phyloP scores from a whole-genome alignment of 1,139 yeast genomes.

The Debaryomyces robertsiae region DNA sequence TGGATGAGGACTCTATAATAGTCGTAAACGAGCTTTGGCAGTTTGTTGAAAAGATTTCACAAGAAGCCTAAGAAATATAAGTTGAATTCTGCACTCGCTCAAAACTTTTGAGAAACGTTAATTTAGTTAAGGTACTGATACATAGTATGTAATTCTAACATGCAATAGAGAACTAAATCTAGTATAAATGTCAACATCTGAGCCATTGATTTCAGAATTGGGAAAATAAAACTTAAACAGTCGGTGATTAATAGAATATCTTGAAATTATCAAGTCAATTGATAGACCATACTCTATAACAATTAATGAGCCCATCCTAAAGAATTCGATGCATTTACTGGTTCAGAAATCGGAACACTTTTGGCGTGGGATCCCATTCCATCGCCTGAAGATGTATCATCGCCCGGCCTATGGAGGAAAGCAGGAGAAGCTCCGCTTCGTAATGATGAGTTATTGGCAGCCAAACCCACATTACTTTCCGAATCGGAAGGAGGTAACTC shows the following conservation, averaged over 20 bases:
- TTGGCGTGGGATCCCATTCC: slow-evolving; percentile 20
- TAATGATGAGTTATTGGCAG: slow-evolving; percentile 20
- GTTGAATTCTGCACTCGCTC: too few relatives aligned
- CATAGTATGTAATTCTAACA: slow-evolving; percentile 8
- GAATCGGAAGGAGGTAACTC: slow-evolving; percentile 48
- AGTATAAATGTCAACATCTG: neutral
- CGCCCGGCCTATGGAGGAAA: slow-evolving; percentile 32
- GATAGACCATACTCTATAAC: neutral
- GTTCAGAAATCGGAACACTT: slow-evolving; percentile 43
- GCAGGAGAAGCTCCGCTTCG: slow-evolving; percentile 33
- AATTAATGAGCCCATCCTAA: slow-evolving; percentile 41
- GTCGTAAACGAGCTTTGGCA: slow-evolving; percentile 43
- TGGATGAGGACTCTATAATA: slow-evolving; percentile 57
- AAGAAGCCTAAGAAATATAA: neutral
- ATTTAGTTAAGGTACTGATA: neutral
- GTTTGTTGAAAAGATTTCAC: slow-evolving; percentile 18
- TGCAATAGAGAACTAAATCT: slow-evolving; percentile 8
- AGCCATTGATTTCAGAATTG: too few relatives aligned
- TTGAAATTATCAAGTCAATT: neutral
- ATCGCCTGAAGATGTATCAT: slow-evolving; percentile 16
- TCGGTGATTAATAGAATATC: too few relatives aligned
- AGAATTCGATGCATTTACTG: slow-evolving; percentile 49
- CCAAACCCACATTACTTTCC: slow-evolving; percentile 40
- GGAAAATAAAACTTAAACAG: too few relatives aligned
- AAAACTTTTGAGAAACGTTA: too few relatives aligned